Evolutionary conservation across 2,329 filamentous ascomycete genomes (phyloP).

Genomic region (Sporothrix pallida): DNA sequence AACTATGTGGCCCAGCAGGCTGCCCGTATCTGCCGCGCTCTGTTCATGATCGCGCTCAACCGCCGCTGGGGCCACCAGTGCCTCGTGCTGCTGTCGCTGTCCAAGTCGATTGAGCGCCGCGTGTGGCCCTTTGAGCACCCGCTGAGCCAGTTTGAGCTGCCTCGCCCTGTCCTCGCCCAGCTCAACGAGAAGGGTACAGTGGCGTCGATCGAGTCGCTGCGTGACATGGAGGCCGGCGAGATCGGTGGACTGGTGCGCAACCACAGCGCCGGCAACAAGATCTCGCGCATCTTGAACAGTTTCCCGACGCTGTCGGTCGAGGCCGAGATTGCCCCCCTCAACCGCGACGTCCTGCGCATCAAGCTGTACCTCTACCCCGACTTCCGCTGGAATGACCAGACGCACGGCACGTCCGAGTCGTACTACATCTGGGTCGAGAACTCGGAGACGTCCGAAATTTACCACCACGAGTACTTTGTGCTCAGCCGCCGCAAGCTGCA

Average conservation of each 20-base stretch:
- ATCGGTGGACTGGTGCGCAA: conserved; percentile 93
- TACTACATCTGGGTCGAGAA: conserved; percentile 99
- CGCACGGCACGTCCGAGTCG: conserved; percentile 92
- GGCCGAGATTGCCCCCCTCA: conserved; percentile 92
- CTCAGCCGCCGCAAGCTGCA: conserved; percentile 86
- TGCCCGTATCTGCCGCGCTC: conserved; percentile 86
- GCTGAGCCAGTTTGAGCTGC: conserved; percentile 91
- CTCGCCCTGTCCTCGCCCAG: conserved; percentile 80
- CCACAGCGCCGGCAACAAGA: conserved; percentile 79
- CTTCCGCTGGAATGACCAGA: conserved; percentile 91
- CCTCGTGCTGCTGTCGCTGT: conserved; percentile 84
- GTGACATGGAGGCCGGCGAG: conserved; percentile 91
- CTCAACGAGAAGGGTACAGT: conserved; percentile 66
- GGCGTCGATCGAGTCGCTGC: conserved; percentile 78
- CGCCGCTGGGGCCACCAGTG: conserved; percentile 96
- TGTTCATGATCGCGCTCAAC: conserved; percentile 98
- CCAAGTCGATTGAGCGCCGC: conserved; percentile 95
- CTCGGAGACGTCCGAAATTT: conserved; percentile 95
- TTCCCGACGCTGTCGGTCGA: conserved; percentile 93
- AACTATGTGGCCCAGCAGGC: conserved; percentile 97
- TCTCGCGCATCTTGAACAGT: conserved; percentile 81
- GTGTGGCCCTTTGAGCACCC: conserved; percentile 96
- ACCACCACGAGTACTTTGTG: conserved; percentile 97
- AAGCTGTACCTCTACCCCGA: conserved; percentile 85
- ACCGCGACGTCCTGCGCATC: conserved; percentile 92